Conservation (phyloP, 441 rosid genomes). For the Breynia disticha region DNA sequence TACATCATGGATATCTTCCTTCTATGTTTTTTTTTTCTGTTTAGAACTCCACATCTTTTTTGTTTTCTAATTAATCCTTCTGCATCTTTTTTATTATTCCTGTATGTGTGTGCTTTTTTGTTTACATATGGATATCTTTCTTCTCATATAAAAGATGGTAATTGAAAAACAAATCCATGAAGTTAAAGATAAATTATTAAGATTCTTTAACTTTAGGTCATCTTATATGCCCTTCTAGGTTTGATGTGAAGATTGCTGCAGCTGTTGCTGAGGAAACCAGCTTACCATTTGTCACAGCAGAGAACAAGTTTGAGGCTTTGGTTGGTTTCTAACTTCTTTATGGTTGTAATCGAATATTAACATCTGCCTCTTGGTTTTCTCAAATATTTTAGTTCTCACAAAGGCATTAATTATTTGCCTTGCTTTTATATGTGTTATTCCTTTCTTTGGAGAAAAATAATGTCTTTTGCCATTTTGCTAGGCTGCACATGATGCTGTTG, state of each 20-base stretch:
- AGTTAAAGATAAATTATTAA: not conserved
- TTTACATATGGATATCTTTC: too few relatives aligned
- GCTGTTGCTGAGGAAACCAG: constrained; percentile 89
- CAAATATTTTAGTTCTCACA: not conserved
- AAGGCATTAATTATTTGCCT: not conserved
- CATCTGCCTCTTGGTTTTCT: not conserved
- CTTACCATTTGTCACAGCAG: constrained; percentile 81
- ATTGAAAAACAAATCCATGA: too few relatives aligned
- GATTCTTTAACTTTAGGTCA: not conserved
- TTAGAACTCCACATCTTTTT: too few relatives aligned
- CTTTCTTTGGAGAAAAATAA: not conserved
- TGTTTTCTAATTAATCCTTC: too few relatives aligned
- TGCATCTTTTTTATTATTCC: too few relatives aligned
- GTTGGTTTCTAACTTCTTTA: constrained; percentile 32
- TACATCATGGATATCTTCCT: too few relatives aligned
- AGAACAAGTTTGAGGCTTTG: constrained; percentile 96
- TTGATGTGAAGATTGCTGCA: constrained; percentile 85
- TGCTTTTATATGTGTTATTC: not conserved
- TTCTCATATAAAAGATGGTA: too few relatives aligned
- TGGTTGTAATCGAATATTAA: not conserved
- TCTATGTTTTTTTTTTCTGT: too few relatives aligned
- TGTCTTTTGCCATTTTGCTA: constrained; percentile 15
- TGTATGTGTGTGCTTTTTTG: too few relatives aligned
- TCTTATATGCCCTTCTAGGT: constrained; percentile 32
- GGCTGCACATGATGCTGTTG: constrained; percentile 99